Base-by-base conservation (phyloP, 129 eudicot genomes). In the Pseudognaphalium luteoalbum region DNA sequence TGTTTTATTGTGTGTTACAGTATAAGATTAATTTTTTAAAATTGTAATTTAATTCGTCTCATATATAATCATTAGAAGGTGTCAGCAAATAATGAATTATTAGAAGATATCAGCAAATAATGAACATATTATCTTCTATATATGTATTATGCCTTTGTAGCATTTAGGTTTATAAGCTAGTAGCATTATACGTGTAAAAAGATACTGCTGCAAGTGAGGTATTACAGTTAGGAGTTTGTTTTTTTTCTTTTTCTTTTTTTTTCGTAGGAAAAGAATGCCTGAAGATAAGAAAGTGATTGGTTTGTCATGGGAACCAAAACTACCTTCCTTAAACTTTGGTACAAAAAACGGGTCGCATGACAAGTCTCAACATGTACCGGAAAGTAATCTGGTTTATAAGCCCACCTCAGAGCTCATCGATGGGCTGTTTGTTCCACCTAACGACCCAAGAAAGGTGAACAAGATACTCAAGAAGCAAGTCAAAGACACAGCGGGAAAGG, bases 371-470 rank as follows among this genome's bases (percentile, higher is more conserved):
- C 50, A 44, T 58, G 19, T 63, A 29, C 1, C 72, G 2, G 85
- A 83, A 51, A 69, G 16, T 41, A 77, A 75, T 82, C 37, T 77
- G 50, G 71, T 82, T 0, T 88, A 84, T 67, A 91, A 78, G 64
- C 89, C 97, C 25, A 83, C 39, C 56, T 74, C 96, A 16, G 89
- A 95, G 87, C 99, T 95, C 37, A 59, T 95, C 12, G 99, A 95
- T 61, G 99, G 99, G 41, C 80, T 95, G 16, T 95, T 70, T n/a
- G 84, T 95, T 76, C 99, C 97, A n/a, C 93, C 99, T 64, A 91
- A 86, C 30, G 81, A 95, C 70, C 97, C 97, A 25, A 87, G 71
- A 57, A 91, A 87, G 81, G 51, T 95, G 37, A 91, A 87, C 81
- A 91, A 95, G 68, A 54, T 95, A 32, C 67, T 83, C 12, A 80